phyloP scores from a whole-genome alignment of 2,329 filamentous ascomycete species.

The Hymenoscyphus linearis region DNA sequence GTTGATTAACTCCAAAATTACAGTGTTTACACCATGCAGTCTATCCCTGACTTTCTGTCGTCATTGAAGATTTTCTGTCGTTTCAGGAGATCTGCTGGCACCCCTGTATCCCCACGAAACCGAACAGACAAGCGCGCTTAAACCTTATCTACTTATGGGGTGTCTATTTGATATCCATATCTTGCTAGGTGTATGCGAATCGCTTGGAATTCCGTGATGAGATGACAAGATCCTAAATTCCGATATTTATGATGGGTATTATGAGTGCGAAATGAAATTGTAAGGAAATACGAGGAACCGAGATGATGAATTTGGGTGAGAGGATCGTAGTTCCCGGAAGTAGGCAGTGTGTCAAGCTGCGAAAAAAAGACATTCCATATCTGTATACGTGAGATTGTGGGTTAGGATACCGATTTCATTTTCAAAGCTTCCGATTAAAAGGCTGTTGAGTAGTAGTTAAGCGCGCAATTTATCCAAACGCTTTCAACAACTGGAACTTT shows the following conservation, averaged over 20 bases:
- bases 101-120: not conserved
- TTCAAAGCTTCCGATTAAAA: too few species aligned
- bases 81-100: not conserved
- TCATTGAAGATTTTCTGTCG: not conserved
- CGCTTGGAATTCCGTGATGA: not conserved
- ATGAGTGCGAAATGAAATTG: not conserved
- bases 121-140: not conserved
- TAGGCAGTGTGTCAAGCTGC: not conserved
- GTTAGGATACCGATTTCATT: too few species aligned
- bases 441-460: too few species aligned
- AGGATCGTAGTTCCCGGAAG: not conserved
- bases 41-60: not conserved
- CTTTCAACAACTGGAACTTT: too few species aligned
- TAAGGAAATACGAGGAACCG: not conserved
- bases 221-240: not conserved
- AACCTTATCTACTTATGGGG: not conserved
- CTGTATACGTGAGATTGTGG: too few species aligned
- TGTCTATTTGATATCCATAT: too few species aligned
- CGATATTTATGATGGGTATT: not conserved
- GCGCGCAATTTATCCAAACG: too few species aligned
- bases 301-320: not conserved
- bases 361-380: too few species aligned
- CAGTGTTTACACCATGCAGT: not conserved
- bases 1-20: too few species aligned
- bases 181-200: not conserved